Percentiles rank a stretch among this genome's conserved stretches.
Conservation (phyloP, 192 early-diverging fungal species). For the Entomortierella beljakovae region DNA sequence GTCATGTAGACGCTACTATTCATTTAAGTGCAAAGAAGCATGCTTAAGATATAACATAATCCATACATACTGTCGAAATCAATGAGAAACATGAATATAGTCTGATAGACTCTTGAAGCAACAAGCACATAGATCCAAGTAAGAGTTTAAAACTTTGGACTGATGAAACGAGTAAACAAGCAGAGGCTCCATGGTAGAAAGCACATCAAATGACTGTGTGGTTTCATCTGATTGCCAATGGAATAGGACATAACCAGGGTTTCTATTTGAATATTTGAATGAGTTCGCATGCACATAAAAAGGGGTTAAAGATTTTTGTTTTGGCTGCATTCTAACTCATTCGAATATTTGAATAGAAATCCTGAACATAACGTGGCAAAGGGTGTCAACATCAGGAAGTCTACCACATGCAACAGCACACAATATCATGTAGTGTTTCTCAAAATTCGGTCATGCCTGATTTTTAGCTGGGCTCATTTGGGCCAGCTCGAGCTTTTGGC, state of each 20-base stretch:
- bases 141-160: slow-evolving; percentile 33
- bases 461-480: too few species aligned
- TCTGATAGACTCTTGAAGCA: slow-evolving; percentile 18
- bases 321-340: too few species aligned
- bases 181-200: slow-evolving; percentile 24
- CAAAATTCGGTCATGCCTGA: too few species aligned
- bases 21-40: background rate
- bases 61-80: background rate
- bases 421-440: too few species aligned
- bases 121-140: slow-evolving; percentile 32
- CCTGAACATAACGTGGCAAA: slow-evolving; percentile 19
- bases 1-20: background rate
- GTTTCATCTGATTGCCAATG: slow-evolving; percentile 29
- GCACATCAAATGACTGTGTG: slow-evolving; percentile 20
- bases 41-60: background rate
- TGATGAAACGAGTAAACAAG: slow-evolving; percentile 21
- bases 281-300: too few species aligned
- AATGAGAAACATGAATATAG: background rate
- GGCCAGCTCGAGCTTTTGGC: too few species aligned
- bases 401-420: slow-evolving; percentile 18
- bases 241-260: too few species aligned
- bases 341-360: too few species aligned
- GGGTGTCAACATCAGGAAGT: slow-evolving; percentile 21
- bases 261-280: too few species aligned
- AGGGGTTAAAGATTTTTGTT: too few species aligned